phyloP scores from a whole-genome alignment of 495 filamentous ascomycete genomes.

The Cryomyces antarcticus region DNA sequence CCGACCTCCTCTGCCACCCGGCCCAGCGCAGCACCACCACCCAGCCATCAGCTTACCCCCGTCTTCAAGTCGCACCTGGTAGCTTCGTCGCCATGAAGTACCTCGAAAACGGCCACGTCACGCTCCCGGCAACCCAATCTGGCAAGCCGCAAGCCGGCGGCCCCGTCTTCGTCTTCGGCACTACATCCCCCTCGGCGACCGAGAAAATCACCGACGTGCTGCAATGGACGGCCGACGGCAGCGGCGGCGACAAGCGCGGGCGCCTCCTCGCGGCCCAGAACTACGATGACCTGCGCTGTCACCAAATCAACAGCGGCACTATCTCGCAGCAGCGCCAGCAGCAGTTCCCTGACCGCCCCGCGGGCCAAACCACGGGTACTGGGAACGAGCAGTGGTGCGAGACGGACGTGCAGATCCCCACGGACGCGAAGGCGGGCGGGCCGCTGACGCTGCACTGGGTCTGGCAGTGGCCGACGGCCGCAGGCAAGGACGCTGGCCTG shows the following conservation, averaged over 20 bases:
- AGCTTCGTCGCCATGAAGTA: conserved; percentile 53
- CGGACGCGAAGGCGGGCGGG: conserved; percentile 28
- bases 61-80: conserved; percentile 45
- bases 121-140: conserved; percentile 32
- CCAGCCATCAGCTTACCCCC: conserved; percentile 32
- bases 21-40: conserved; percentile 28
- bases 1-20: conserved; percentile 31
- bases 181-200: conserved; percentile 35
- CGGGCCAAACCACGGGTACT: conserved; percentile 6
- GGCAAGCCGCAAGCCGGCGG: conserved; percentile 51
- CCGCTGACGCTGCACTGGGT: conserved; percentile 72
- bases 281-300: conserved; percentile 73
- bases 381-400: conserved; percentile 50
- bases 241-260: conserved; percentile 54
- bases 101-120: conserved; percentile 79
- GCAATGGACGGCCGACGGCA: conserved; percentile 58
- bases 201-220: conserved; percentile 52
- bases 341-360: conserved; percentile 23
- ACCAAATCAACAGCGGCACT: conserved; percentile 43
- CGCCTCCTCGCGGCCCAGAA: conserved; percentile 48
- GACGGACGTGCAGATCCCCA: conserved; percentile 49
- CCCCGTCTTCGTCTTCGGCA: conserved; percentile 67
- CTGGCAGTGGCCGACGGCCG: conserved; percentile 64
- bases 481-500: conserved; percentile 23
- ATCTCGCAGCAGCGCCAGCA: conserved; percentile 28